Conservation (phyloP, 148 eudicot genomes). For the Limonium bicolor region DNA sequence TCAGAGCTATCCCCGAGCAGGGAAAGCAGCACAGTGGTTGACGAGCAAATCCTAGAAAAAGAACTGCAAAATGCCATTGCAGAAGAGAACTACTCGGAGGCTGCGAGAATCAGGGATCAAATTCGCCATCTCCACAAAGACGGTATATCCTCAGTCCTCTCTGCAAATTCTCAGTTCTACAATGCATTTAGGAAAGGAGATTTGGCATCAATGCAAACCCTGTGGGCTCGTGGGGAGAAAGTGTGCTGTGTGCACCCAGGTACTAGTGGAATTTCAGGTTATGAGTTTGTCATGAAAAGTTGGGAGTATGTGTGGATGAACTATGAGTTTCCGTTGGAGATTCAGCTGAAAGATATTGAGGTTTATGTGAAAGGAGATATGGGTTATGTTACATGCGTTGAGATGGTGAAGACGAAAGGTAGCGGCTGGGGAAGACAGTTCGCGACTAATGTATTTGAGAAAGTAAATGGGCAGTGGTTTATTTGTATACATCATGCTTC, state of each 20-base stretch:
- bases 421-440: constrained; percentile 92
- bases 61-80: constrained; percentile 63
- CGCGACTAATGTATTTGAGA: constrained; percentile 89
- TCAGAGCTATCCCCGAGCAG: constrained; percentile 44
- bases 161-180: constrained; percentile 75
- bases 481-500: constrained; percentile 76
- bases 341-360: constrained; percentile 74
- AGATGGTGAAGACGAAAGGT: constrained; percentile 76
- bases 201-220: constrained; percentile 69
- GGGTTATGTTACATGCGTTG: constrained; percentile 77
- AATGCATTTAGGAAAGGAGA: constrained; percentile 77
- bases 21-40: constrained; percentile 66
- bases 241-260: constrained; percentile 98
- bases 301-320: constrained; percentile 97
- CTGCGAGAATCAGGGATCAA: constrained; percentile 85
- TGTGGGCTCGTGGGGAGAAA: constrained; percentile 68
- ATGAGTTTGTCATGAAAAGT: constrained; percentile 89
- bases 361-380: constrained; percentile 69
- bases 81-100: constrained; percentile 75
- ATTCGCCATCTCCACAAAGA: constrained; percentile 62
- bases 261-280: constrained; percentile 80
- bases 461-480: constrained; percentile 59
- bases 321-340: constrained; percentile 77
- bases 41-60: constrained; percentile 48
- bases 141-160: constrained; percentile 63